phyloP scores from a whole-genome alignment of 768 basidiomycete genomes.

The Lentinula edodes region DNA sequence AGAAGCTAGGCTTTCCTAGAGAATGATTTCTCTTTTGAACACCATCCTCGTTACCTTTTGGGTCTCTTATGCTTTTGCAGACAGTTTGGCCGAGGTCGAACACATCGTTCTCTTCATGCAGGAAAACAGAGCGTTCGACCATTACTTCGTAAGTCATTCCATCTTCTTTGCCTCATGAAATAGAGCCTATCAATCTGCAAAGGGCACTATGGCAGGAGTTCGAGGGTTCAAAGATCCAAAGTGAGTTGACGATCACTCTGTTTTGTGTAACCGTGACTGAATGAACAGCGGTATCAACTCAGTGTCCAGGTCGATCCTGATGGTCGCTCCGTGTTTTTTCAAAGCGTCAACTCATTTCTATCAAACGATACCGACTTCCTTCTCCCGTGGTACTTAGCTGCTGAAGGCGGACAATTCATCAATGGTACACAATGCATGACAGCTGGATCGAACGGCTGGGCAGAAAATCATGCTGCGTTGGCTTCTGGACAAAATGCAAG shows the following conservation, averaged over 20 bases:
- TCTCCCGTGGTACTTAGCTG: constrained; percentile 4
- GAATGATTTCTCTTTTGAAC: background rate
- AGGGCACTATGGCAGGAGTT: constrained; percentile 8
- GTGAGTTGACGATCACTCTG: background rate
- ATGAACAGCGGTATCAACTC: background rate
- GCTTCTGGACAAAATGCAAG: constrained; percentile 6
- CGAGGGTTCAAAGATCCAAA: constrained; percentile 9
- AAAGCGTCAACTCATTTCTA: constrained; percentile 1
- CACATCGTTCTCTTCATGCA: constrained; percentile 9
- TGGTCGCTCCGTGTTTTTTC: constrained; percentile 6
- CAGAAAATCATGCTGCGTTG: constrained; percentile 5
- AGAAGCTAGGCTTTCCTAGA: background rate
- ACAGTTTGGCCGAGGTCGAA: constrained; percentile 7
- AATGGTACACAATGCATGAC: constrained; percentile 7
- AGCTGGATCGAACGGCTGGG: constrained; percentile 4
- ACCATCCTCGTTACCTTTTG: background rate
- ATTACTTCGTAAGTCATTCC: constrained; percentile 5
- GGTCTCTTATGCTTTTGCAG: background rate
- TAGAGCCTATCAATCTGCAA: background rate
- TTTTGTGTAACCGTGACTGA: background rate
- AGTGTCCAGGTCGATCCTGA: constrained; percentile 5
- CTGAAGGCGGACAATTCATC: constrained; percentile 4
- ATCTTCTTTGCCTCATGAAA: background rate
- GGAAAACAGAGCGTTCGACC: constrained; percentile 9
- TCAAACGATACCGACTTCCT: constrained; percentile 7